phyloP scores from a whole-genome alignment of 1,139 yeast genomes.

The Yamadazyma friedrichii region DNA sequence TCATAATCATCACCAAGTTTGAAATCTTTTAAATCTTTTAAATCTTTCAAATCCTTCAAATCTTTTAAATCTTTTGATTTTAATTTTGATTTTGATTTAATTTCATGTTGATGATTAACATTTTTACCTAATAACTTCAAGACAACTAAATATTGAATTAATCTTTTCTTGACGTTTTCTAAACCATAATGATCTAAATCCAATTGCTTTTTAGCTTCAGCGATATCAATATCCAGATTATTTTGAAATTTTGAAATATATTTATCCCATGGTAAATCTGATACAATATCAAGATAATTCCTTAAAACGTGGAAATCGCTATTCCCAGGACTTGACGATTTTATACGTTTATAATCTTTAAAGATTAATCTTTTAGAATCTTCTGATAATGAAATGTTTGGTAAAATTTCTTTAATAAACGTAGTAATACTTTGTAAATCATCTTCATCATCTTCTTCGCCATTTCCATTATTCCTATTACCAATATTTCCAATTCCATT shows the following conservation, averaged over 20 bases:
- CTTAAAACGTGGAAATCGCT: conserved; percentile 75
- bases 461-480: conserved; percentile 27
- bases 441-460: conserved; percentile 41
- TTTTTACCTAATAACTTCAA: conserved; percentile 57
- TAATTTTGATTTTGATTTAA: conserved; percentile 39
- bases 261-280: conserved; percentile 65
- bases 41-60: conserved; percentile 15
- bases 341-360: conserved; percentile 65
- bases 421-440: conserved; percentile 44
- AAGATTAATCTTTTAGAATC: conserved; percentile 59
- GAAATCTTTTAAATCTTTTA: not conserved
- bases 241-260: conserved; percentile 36
- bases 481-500: conserved; percentile 17
- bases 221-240: conserved; percentile 51
- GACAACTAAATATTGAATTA: conserved; percentile 80
- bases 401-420: conserved; percentile 48
- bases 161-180: conserved; percentile 74
- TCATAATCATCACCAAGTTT: conserved; percentile 32
- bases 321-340: conserved; percentile 61
- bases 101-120: conserved; percentile 31
- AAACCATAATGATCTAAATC: conserved; percentile 86
- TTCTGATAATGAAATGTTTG: conserved; percentile 31
- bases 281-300: conserved; percentile 66
- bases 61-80: conserved; percentile 32
- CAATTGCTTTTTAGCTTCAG: conserved; percentile 55